phyloP scores from a whole-genome alignment of 2,329 filamentous ascomycete genomes.

The Orbilia ellipsospora region DNA sequence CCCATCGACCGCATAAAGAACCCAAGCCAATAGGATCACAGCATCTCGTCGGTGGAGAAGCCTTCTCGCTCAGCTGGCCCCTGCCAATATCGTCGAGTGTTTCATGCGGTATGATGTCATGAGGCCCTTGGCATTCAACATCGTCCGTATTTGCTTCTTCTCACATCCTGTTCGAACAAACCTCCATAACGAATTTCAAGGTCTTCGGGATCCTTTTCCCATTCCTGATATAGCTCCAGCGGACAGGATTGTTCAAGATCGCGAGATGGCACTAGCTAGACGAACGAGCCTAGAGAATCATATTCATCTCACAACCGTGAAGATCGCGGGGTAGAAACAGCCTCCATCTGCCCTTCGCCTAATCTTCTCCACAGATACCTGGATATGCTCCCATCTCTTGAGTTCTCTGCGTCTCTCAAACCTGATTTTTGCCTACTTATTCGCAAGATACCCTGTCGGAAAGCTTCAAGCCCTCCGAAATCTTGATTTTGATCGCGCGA shows the following conservation, averaged over 20 bases:
- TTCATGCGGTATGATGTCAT: conserved; percentile 35
- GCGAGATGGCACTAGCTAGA: no score
- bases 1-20: conserved; percentile 35
- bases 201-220: conserved; percentile 2
- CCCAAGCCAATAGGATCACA: conserved; percentile 46
- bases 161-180: neutral
- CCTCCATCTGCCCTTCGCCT: neutral
- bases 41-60: conserved; percentile 14
- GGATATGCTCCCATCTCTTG: conserved; percentile 21
- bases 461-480: neutral
- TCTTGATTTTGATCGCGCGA: neutral
- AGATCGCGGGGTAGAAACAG: conserved; percentile 40
- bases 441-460: neutral
- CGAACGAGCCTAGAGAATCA: no score
- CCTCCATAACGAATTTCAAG: conserved; percentile 8
- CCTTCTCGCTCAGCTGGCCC: neutral
- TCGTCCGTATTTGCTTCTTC: conserved; percentile 20
- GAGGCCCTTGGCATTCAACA: conserved; percentile 30
- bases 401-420: no score
- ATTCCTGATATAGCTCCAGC: no score
- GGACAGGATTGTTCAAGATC: no score
- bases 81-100: neutral
- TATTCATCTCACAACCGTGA: conserved; percentile 7
- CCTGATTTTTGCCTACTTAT: no score
- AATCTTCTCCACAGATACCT: conserved; percentile 9